Conservation (phyloP, 1,284 basidiomycete species). For the Austroboletus niveus region DNA sequence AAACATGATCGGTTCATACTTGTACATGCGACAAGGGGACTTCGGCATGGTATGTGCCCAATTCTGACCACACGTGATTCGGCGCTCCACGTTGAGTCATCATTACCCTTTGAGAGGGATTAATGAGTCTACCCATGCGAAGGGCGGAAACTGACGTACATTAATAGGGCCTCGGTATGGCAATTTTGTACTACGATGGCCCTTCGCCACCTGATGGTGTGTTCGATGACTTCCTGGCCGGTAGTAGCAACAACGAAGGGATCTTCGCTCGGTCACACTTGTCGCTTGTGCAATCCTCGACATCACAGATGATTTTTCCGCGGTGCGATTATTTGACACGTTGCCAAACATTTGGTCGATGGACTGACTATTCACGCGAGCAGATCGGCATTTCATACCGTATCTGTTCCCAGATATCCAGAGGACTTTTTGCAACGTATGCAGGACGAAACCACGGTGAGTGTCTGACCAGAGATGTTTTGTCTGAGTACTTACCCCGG, state of each 20-base stretch:
- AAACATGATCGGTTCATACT: conserved; percentile 51
- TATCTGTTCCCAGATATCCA: conserved; percentile 23
- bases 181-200: conserved; percentile 43
- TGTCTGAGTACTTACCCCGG: background rate
- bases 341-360: background rate
- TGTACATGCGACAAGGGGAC: conserved; percentile 32
- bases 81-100: background rate
- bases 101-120: background rate
- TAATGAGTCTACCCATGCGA: background rate
- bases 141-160: conserved; percentile 4
- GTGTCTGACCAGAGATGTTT: background rate
- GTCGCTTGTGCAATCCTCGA: conserved; percentile 31
- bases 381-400: conserved; percentile 21
- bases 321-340: conserved; percentile 30
- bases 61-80: conserved; percentile 1
- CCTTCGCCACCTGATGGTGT: conserved; percentile 40
- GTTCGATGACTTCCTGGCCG: conserved; percentile 42
- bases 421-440: conserved; percentile 18
- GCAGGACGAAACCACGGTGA: conserved; percentile 17
- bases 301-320: conserved; percentile 15
- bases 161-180: conserved; percentile 48
- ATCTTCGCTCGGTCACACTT: conserved; percentile 38
- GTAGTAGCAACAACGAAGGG: conserved; percentile 23
- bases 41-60: conserved; percentile 30
- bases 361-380: background rate